Conservation (phyloP, 225 moss, liverwort and hornwort species). For the Physcomitrium patens region DNA sequence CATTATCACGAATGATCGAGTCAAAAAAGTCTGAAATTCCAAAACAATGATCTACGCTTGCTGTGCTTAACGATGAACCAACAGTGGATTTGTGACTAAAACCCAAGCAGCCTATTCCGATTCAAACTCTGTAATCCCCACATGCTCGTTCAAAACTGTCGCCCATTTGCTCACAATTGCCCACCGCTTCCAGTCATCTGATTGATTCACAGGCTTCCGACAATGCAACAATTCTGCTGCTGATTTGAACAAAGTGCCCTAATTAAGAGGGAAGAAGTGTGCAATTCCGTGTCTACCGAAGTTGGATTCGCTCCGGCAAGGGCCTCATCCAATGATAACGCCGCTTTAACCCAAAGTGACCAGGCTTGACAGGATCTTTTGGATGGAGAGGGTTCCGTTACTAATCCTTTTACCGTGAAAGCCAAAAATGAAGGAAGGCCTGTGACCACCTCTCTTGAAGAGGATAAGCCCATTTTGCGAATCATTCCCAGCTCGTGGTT, state of each 20-base stretch:
- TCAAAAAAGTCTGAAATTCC: background rate
- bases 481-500: background rate
- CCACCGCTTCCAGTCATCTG: background rate
- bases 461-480: conserved; percentile 41
- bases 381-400: background rate
- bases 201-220: background rate
- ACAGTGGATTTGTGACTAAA: background rate
- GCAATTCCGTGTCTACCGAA: background rate
- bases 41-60: background rate
- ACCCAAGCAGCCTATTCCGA: background rate
- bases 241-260: background rate
- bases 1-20: background rate
- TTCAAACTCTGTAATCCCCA: background rate
- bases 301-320: background rate
- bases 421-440: conserved; percentile 25
- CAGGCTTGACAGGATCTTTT: background rate
- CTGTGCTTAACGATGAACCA: background rate
- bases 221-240: background rate
- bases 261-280: background rate
- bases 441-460: conserved; percentile 23
- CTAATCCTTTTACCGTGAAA: conserved; percentile 28
- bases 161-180: background rate
- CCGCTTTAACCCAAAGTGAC: conserved; percentile 10
- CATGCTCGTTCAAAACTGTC: background rate
- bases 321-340: background rate